A percentile compares a stretch with the other conserved stretches of the same genome.
Conservation (phyloP, 148 eudicot species). For the Agrostemma githago region DNA sequence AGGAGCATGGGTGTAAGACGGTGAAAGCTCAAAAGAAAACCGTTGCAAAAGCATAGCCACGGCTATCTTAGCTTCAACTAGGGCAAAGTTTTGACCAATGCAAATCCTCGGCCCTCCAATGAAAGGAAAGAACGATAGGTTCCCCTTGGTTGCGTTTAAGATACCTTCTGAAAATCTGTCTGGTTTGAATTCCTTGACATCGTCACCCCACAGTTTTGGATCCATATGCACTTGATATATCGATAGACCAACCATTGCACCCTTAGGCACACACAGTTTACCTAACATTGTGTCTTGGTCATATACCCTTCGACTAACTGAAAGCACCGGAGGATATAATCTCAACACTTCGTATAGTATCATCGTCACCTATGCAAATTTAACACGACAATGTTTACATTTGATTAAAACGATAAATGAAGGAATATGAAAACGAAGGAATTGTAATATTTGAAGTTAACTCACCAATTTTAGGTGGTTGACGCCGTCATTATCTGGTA, state of each 20-base stretch:
- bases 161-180: constrained; percentile 56
- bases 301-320: constrained; percentile 9
- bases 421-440: background rate
- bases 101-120: constrained; percentile 53
- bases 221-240: constrained; percentile 33
- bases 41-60: constrained; percentile 42
- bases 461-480: background rate
- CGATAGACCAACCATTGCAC: constrained; percentile 28
- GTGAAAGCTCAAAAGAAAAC: constrained; percentile 43
- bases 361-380: constrained; percentile 42
- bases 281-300: constrained; percentile 34
- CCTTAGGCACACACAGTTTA: constrained; percentile 29
- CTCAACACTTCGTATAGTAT: constrained; percentile 48
- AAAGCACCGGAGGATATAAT: constrained; percentile 34
- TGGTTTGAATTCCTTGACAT: constrained; percentile 47
- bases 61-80: constrained; percentile 47
- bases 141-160: constrained; percentile 35
- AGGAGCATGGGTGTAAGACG: constrained; percentile 58
- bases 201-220: constrained; percentile 53
- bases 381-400: background rate
- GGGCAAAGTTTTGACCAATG: constrained; percentile 47
- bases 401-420: too few relatives aligned
- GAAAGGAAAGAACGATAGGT: constrained; percentile 42
- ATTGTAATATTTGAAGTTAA: too few relatives aligned
- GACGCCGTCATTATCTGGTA: constrained; percentile 35